A percentile compares a stretch with the other conserved stretches of the same genome.
Evolutionary conservation across 2,329 filamentous ascomycete species (phyloP).

Genomic region (Cercospora sojina): DNA sequence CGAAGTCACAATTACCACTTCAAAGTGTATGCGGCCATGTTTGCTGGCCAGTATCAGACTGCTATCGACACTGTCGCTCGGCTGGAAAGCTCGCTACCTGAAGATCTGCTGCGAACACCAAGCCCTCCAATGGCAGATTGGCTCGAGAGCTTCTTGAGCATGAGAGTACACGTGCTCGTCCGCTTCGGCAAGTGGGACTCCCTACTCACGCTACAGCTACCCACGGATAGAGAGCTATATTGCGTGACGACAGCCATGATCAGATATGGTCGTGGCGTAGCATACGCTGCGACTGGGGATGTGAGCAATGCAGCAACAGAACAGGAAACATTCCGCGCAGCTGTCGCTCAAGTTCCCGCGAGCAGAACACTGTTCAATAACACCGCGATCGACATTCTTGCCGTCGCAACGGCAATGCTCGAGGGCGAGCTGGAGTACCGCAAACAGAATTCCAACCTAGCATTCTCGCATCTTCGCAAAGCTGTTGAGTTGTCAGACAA

Average conservation of each 20-base stretch:
- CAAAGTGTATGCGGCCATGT: constrained; percentile 74
- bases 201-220: constrained; percentile 57
- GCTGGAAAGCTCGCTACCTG: constrained; percentile 63
- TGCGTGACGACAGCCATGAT: constrained; percentile 67
- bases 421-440: constrained; percentile 74
- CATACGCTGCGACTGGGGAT: constrained; percentile 59
- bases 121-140: constrained; percentile 77
- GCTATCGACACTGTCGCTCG: constrained; percentile 60
- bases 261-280: constrained; percentile 68
- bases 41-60: constrained; percentile 63
- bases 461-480: constrained; percentile 56
- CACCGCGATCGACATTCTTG: constrained; percentile 61
- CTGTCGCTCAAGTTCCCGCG: constrained; percentile 54
- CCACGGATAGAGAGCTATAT: constrained; percentile 61
- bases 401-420: constrained; percentile 62
- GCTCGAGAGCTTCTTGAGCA: constrained; percentile 68
- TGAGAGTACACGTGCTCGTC: constrained; percentile 67
- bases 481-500: constrained; percentile 60
- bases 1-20: constrained; percentile 74
- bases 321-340: constrained; percentile 52
- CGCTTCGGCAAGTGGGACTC: constrained; percentile 73
- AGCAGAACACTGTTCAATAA: constrained; percentile 70
- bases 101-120: constrained; percentile 61
- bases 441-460: constrained; percentile 52
- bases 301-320: constrained; percentile 57